Evolutionary conservation across 257 asterid species (phyloP).

Genomic region (Jacaranda mimosifolia): DNA sequence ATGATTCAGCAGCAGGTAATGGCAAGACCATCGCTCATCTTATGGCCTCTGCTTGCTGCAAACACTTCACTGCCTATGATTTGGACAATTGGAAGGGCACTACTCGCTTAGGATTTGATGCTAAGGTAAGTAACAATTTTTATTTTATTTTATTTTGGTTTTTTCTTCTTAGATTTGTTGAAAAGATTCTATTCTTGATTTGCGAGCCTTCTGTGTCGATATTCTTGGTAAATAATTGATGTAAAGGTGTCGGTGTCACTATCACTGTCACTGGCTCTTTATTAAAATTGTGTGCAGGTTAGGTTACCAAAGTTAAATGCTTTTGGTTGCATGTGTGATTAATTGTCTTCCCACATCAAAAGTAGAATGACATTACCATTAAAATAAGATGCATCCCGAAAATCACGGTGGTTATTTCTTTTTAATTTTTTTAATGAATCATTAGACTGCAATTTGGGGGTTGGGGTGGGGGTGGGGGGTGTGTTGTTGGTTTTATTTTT

Average conservation of each 20-base stretch:
- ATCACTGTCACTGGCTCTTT: background rate
- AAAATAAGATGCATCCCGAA: background rate
- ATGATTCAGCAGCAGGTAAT: constrained; percentile 46
- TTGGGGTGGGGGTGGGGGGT: no score
- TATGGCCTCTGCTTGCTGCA: constrained; percentile 86
- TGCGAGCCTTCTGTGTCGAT: background rate
- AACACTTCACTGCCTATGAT: constrained; percentile 90
- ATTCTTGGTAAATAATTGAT: constrained; percentile 17
- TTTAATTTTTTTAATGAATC: background rate
- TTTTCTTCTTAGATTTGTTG: background rate
- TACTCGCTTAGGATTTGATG: constrained; percentile 55
- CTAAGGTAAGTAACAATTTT: constrained; percentile 49
- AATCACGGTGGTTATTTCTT: background rate
- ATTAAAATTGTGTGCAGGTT: constrained; percentile 15
- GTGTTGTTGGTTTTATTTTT: background rate
- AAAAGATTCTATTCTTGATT: constrained; percentile 8
- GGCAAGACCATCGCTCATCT: constrained; percentile 46
- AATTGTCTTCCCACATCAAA: background rate
- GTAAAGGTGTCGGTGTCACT: background rate
- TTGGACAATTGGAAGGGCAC: constrained; percentile 72
- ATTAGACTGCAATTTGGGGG: background rate
- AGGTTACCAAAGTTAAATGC: constrained; percentile 3
- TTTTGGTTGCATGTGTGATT: constrained; percentile 1
- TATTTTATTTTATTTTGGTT: background rate
- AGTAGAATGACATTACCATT: no score